Percentiles rank a stretch among this genome's conserved stretches.
phyloP scores from a whole-genome alignment of 352 stramenopile genomes.

The Phytophthora lateralis region DNA sequence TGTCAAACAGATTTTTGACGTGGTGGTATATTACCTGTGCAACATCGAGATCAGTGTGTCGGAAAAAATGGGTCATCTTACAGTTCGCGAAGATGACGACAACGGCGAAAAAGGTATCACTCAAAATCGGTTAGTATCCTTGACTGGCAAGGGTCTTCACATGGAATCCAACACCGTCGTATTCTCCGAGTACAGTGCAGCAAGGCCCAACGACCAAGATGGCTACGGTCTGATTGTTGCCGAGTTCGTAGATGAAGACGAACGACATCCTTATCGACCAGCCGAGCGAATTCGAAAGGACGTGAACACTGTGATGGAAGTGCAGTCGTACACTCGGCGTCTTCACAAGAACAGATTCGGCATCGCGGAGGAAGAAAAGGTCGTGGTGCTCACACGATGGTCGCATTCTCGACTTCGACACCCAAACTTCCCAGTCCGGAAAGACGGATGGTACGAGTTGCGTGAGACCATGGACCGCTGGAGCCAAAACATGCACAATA shows the following conservation, averaged over 20 bases:
- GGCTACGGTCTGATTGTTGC: slow-evolving; percentile 34
- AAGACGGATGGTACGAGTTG: slow-evolving; percentile 39
- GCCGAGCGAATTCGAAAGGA: slow-evolving; percentile 37
- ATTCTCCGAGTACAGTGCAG: slow-evolving; percentile 31
- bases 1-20: slow-evolving; percentile 45
- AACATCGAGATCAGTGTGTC: slow-evolving; percentile 51
- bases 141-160: slow-evolving; percentile 31
- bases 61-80: slow-evolving; percentile 40
- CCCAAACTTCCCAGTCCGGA: slow-evolving; percentile 33
- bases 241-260: slow-evolving; percentile 44
- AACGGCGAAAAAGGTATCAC: slow-evolving; percentile 25
- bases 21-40: slow-evolving; percentile 37
- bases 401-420: slow-evolving; percentile 37
- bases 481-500: slow-evolving; percentile 49
- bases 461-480: slow-evolving; percentile 47
- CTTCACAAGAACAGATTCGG: neutral
- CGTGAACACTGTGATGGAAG: slow-evolving; percentile 38
- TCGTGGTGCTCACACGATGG: slow-evolving; percentile 53
- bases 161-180: slow-evolving; percentile 44
- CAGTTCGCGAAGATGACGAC: slow-evolving; percentile 47
- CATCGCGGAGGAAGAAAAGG: slow-evolving; percentile 23
- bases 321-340: slow-evolving; percentile 19
- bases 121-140: slow-evolving; percentile 35
- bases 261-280: slow-evolving; percentile 37
- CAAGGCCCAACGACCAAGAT: slow-evolving; percentile 6